Evolutionary conservation across 2,329 filamentous ascomycete genomes (phyloP), one percentile per base, ranked within the genome.

Genomic region (Arthroderma uncinatum): DNA sequence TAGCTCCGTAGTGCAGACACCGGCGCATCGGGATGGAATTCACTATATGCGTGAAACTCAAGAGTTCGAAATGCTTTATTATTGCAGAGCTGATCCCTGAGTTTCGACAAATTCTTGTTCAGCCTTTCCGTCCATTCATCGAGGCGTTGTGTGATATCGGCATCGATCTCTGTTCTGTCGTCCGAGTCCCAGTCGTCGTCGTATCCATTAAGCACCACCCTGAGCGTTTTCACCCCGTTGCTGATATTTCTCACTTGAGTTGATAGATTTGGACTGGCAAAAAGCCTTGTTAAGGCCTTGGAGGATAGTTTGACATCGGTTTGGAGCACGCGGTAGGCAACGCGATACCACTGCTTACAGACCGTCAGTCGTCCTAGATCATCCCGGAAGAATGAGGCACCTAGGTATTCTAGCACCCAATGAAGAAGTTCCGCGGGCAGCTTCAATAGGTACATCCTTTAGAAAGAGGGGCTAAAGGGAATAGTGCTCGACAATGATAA

Each of bases 381-480:
- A 36, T 23, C 33, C 2, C 34, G 55, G 19, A 53, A 57, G 33
- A 34, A 57, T 9, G 44, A 50, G 16, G 55, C 19, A 12, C 55
- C 44, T 30, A 57, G n/a, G n/a, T 28, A 40, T 12, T 39, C 19
- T 9, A 52, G n/a, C 14, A 52, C 37, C 16, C 33, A 30, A 14
- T 53, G 25, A 14, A 57, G 37, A 12, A 57, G 6, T 37, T 57
- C 55, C 10, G 55, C 7, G 7, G 55, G 55, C 16, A 57, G 33
- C 4, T 40, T 8, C 25, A 57, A 21, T 9, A 57, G 55, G 4
- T 23, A 5, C 44, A 57, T 57, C 19, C 14, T 19, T 4, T 44
- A 30, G 28, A 7, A 30, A 30, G 28, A 30, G 7, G 7, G 3
- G 28, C 28, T 30, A n/a, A n/a, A n/a, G n/a, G n/a, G n/a, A n/a